Evolutionary conservation across 768 basidiomycete species (phyloP), one percentile per base, ranked within the genome.

Genomic region (Hericium rajendrae): DNA sequence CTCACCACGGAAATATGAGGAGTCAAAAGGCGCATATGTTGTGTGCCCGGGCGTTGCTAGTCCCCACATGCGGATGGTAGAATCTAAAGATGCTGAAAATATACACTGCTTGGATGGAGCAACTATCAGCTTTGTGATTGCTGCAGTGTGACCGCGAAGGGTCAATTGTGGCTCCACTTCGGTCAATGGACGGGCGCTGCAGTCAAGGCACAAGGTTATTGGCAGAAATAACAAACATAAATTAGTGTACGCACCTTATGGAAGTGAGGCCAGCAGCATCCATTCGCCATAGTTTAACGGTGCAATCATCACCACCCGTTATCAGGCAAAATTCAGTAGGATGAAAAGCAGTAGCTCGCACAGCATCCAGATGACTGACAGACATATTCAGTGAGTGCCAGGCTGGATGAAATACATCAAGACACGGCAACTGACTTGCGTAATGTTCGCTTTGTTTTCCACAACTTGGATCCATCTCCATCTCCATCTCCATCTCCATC

Each of bases 111-210:
- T 85, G 9, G 83, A 79, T 2, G 90, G 84, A 2, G 91, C 82
- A 66, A 91, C 83, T 32, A 89, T 80, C 22, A 98, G 77, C 37
- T 88, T 81, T 1, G 95, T 97, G 64, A 98, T 87, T 38, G 91
- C 83, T 11, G 88, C 87, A 13, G 92, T 90, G 71, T 98, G 97
- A 4, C 94, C 94, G 13, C 97, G 89, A 56, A 91, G 83, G 1
- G 97, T 98, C 41, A 94, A 77, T 66, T 93, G 86, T 2, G 97
- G 95, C 66, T 97, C 94, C 39, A 91, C 81, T 67, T 98, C 97
- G 15, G 88, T 91, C 38, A 83, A 85, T 22, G 80, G 77, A 60
- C 86, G 81, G 24, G 62, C 53, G 81, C 73, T 61, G 24, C 22
- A 88, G 90, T 62, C 22, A 56, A 58, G 53, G 32, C 4, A 46